Evolutionary conservation across 2,329 filamentous ascomycete species (phyloP), one percentile per base, ranked within the genome.

Genomic region (Hypoxylon sp.): DNA sequence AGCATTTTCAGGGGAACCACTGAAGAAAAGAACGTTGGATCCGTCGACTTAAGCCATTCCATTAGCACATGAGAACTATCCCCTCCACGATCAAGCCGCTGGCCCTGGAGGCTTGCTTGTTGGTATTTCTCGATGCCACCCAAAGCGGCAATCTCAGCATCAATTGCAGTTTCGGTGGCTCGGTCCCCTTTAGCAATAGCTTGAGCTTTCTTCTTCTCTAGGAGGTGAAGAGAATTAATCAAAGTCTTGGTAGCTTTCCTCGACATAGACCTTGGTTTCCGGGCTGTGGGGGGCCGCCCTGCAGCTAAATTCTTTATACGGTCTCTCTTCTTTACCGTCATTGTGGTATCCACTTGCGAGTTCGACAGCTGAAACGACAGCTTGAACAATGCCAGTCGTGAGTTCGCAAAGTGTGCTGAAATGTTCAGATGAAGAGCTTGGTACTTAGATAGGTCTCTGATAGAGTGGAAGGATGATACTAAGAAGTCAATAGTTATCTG

Each of bases 21-120:
- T 29, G 56, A 58, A 58, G 43, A 65, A 34, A 63, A 64, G 46
- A 71, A 73, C 7, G 41, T 70, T 46, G 74, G 74, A 29, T 74
- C 58, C 5, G 75, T 70, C 11, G 81, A 74, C 41, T 80, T 76
- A 5, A 91, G 79, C 89, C 89, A 91, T 64, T 89, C 83, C 74
- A 91, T 84, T 32, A 91, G 80, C 9, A 90, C 78, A 63, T 80
- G 85, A 12, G 88, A 91, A 55, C 87, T 91, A 76, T 91, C 89
- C 14, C 89, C 89, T 23, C 89, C 89, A 54, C 89, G 84, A 71
- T 90, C 88, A 61, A 82, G 82, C 54, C 87, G 84, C 74, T 91
- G 89, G 12, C 89, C 89, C 62, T 89, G 86, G n/a, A 91, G 81
- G 75, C 89, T 91, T 27, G 89, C 89, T 71, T 85, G 83, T 73